Base-by-base conservation (phyloP, 805 yeast genomes). In the Starmerella bombicola region DNA sequence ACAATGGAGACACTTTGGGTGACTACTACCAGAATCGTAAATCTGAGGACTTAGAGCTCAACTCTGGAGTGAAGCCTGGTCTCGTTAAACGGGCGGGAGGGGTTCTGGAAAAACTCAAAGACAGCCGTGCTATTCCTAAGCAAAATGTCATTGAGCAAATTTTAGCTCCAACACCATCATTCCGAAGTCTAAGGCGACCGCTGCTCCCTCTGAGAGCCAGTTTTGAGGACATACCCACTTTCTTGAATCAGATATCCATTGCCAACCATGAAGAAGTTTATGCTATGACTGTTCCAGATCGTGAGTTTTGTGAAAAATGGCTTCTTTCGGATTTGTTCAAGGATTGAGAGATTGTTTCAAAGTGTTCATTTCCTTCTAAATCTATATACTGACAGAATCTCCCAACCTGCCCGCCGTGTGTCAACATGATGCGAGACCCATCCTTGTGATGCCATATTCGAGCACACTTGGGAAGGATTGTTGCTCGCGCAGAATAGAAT, bases 401-500 rank as follows among this genome's bases (percentile, higher is more conserved):
- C 98, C 95, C 97, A 85, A 0, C 97, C 97, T 1, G 95, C 95
- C 53, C 81, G 82, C 40, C 96, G 67, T 33, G 68, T 67, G 3
- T 74, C 69, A 1, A 83, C 64, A n/a, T 61, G 50, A 2, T 64
- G 62, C 1, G 71, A 73, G 0, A 40, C 40, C 84, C 94, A 88
- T 0, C 68, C 68, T 9, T 56, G 53, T 2, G 48, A 41, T 13
- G 52, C 39, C 76, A 83, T 78, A 2, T 38, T 33, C 7, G 56
- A 50, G 0, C 68, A 69, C 0, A 86, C 81, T 5, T 56, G 45
- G 12, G 71, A 73, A 0, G 97, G 97, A 26, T 76, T 71, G 55
- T 91, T 91, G 48, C 95, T 66, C 6, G 94, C 95, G 59, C 97
- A 88, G 53, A 91, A 91, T 25, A 91, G 62, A 12, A 91, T 77